Conservation (phyloP, 2,329 filamentous ascomycete genomes). For the Tolypocladium paradoxum region DNA sequence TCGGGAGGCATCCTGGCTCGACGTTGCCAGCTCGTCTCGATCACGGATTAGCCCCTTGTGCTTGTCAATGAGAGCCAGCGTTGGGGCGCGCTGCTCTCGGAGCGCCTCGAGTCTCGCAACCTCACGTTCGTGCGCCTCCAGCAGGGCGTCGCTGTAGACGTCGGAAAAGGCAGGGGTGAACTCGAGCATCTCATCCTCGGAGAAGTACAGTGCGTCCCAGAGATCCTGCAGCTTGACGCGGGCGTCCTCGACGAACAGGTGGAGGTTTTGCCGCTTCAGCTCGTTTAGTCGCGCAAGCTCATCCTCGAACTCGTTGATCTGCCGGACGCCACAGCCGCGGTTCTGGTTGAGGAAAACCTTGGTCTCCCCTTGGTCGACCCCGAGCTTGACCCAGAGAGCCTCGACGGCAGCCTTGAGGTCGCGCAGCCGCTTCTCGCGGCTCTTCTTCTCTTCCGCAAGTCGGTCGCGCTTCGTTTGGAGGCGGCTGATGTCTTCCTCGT, state of each 20-base stretch:
- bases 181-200: conserved; percentile 96
- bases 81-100: conserved; percentile 78
- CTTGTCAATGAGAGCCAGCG: conserved; percentile 69
- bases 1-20: conserved; percentile 88
- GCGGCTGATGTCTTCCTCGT: conserved; percentile 70
- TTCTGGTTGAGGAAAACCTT: conserved; percentile 80
- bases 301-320: conserved; percentile 93
- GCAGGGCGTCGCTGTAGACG: conserved; percentile 88
- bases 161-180: conserved; percentile 96
- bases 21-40: conserved; percentile 75
- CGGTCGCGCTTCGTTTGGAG: conserved; percentile 69
- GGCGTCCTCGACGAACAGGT: conserved; percentile 92
- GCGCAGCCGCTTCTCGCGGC: conserved; percentile 63
- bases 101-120: conserved; percentile 72
- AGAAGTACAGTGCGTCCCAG: conserved; percentile 90
- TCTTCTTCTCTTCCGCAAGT: conserved; percentile 78
- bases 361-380: conserved; percentile 70
- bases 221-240: conserved; percentile 84
- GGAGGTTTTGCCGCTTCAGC: conserved; percentile 87
- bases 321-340: conserved; percentile 79
- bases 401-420: conserved; percentile 74
- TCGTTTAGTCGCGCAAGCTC: conserved; percentile 80
- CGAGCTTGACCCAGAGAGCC: conserved; percentile 77
- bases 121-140: conserved; percentile 91
- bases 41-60: conserved; percentile 77